A percentile compares a stretch with the other conserved stretches of the same genome.
phyloP scores from a whole-genome alignment of 768 basidiomycete genomes.

The Tephrocybe sp. region DNA sequence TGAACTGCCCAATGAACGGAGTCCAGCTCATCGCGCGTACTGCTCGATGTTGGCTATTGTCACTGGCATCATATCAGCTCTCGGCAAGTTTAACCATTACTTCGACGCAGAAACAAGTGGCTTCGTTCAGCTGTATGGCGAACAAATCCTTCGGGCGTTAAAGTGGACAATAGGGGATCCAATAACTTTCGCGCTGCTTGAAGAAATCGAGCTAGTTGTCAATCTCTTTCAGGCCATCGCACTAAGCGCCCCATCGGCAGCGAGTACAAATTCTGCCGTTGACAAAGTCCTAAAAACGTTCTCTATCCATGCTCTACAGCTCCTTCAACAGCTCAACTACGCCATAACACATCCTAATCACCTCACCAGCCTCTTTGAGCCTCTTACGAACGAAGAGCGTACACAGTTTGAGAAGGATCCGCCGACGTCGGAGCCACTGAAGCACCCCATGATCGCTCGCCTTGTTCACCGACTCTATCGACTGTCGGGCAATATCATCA shows the following conservation, averaged over 20 bases:
- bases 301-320: slow-evolving; percentile 62
- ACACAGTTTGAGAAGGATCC: slow-evolving; percentile 66
- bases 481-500: slow-evolving; percentile 67
- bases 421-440: slow-evolving; percentile 58
- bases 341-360: slow-evolving; percentile 91
- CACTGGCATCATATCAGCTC: slow-evolving; percentile 63
- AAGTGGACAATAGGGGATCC: slow-evolving; percentile 82
- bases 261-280: slow-evolving; percentile 49
- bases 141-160: slow-evolving; percentile 74
- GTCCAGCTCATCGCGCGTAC: slow-evolving; percentile 79
- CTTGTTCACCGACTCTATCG: slow-evolving; percentile 72
- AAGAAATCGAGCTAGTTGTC: slow-evolving; percentile 82
- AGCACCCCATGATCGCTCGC: slow-evolving; percentile 70
- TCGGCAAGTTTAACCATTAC: slow-evolving; percentile 69
- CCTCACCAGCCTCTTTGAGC: slow-evolving; percentile 78
- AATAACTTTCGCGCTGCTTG: slow-evolving; percentile 72
- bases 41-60: slow-evolving; percentile 83
- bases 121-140: slow-evolving; percentile 81
- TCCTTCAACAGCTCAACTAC: slow-evolving; percentile 88
- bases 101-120: slow-evolving; percentile 86
- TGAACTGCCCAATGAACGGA: slow-evolving; percentile 73
- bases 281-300: slow-evolving; percentile 70
- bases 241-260: slow-evolving; percentile 45
- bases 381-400: slow-evolving; percentile 76
- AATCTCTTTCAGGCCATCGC: slow-evolving; percentile 79